Evolutionary conservation across 768 basidiomycete genomes (phyloP).

Genomic region (Mycena latifolia): DNA sequence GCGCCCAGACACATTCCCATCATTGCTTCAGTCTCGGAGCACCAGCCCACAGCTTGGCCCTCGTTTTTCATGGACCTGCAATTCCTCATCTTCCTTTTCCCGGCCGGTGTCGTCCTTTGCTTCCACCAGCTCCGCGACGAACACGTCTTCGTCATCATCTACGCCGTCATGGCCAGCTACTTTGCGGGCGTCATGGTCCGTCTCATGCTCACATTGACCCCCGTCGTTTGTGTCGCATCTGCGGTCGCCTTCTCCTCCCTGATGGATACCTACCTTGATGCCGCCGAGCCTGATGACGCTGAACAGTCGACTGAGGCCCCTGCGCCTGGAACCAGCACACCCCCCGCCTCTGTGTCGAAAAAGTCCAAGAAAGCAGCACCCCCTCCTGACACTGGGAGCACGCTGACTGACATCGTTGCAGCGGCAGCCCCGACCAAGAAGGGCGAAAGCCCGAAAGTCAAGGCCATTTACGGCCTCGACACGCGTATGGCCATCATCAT

Average conservation of each 20-base stretch:
- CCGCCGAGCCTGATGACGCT: conserved; percentile 68
- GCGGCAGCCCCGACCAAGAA: conserved; percentile 51
- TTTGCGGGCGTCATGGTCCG: conserved; percentile 99
- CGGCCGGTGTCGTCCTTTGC: conserved; percentile 93
- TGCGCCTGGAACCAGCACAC: conserved; percentile 46
- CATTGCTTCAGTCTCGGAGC: conserved; percentile 98
- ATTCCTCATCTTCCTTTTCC: conserved; percentile 98
- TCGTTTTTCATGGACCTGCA: conserved; percentile 99
- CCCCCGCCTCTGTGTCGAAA: conserved; percentile 56
- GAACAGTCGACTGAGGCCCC: conserved; percentile 50
- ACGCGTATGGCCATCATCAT: conserved; percentile 81
- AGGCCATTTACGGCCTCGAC: conserved; percentile 89
- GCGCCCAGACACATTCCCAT: conserved; percentile 88
- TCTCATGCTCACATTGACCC: conserved; percentile 96
- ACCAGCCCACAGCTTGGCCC: conserved; percentile 99
- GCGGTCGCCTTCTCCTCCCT: conserved; percentile 92
- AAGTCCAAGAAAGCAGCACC: conserved; percentile 71
- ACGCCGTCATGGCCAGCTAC: conserved; percentile 95
- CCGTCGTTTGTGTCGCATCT: conserved; percentile 94
- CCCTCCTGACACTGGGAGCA: conserved; percentile 43
- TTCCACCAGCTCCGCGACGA: conserved; percentile 96
- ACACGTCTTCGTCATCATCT: conserved; percentile 98
- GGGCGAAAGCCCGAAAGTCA: conserved; percentile 47
- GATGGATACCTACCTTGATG: conserved; percentile 92
- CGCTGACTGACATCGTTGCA: conserved; percentile 57